A percentile compares a stretch with the other conserved stretches of the same genome.
Evolutionary conservation across 2,329 filamentous ascomycete genomes (phyloP).

Genomic region (Penicillium sp.): DNA sequence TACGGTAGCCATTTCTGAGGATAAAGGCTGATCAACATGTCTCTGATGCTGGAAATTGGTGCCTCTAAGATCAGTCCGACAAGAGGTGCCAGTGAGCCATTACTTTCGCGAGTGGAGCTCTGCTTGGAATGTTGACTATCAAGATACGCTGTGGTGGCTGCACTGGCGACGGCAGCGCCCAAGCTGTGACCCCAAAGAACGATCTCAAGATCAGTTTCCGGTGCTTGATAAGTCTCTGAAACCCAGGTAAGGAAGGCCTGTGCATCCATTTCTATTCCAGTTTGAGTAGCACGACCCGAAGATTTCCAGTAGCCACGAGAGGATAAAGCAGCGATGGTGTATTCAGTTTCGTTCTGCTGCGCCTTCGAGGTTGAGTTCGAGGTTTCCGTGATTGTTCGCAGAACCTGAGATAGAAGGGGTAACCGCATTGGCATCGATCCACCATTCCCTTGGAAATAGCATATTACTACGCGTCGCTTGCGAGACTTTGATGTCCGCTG

Average conservation of each 20-base stretch:
- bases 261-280: constrained; percentile 67
- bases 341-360: constrained; percentile 7
- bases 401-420: constrained; percentile 47
- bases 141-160: constrained; percentile 52
- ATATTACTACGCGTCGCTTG: constrained; percentile 25
- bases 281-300: constrained; percentile 66
- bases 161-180: constrained; percentile 68
- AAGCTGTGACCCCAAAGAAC: constrained; percentile 77
- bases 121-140: neutral
- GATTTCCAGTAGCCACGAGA: constrained; percentile 79
- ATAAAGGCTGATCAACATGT: constrained; percentile 70
- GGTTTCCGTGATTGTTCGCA: constrained; percentile 30
- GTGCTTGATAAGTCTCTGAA: constrained; percentile 37
- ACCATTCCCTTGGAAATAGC: constrained; percentile 36
- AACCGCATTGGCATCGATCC: constrained; percentile 32
- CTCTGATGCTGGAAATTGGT: constrained; percentile 67
- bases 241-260: constrained; percentile 65
- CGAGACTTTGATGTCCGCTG: neutral
- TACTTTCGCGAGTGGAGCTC: neutral
- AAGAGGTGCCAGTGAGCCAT: constrained; percentile 22
- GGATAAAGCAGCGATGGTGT: constrained; percentile 50
- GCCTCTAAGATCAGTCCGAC: constrained; percentile 67
- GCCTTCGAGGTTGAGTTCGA: neutral
- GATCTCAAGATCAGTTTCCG: constrained; percentile 35
- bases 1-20: constrained; percentile 80